Evolutionary conservation across 1,284 basidiomycete species (phyloP).

Genomic region (Rhodotorula sp.): DNA sequence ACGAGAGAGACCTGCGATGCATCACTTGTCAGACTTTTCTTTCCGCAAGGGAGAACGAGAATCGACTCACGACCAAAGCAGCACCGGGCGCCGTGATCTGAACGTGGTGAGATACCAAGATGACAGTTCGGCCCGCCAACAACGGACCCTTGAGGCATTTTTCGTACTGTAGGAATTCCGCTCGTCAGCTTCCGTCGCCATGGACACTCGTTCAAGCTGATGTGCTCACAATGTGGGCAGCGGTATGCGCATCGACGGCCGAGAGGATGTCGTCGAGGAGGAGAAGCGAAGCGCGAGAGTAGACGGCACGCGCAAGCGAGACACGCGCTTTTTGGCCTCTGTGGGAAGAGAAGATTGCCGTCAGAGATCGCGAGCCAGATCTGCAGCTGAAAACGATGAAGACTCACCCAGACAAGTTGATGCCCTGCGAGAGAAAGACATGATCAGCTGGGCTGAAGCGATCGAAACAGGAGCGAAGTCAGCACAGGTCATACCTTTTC

Average conservation of each 20-base stretch:
- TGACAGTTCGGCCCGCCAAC: constrained; percentile 71
- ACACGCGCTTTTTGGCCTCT: constrained; percentile 89
- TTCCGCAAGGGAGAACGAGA: constrained; percentile 25
- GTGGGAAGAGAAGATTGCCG: background rate
- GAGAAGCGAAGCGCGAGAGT: constrained; percentile 80
- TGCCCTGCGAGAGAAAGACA: constrained; percentile 42
- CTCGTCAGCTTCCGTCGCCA: background rate
- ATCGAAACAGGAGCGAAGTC: too few relatives aligned
- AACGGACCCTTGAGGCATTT: constrained; percentile 83
- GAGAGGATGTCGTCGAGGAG: constrained; percentile 63
- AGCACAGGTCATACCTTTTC: too few relatives aligned
- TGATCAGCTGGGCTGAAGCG: background rate
- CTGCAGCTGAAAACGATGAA: background rate
- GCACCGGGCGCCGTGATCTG: constrained; percentile 72
- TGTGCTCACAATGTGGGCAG: constrained; percentile 22
- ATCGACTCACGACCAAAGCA: constrained; percentile 55
- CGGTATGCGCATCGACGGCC: constrained; percentile 59
- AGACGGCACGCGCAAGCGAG: constrained; percentile 86
- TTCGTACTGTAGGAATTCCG: constrained; percentile 54
- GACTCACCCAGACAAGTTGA: constrained; percentile 72
- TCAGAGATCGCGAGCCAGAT: background rate
- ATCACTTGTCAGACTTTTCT: constrained; percentile 28
- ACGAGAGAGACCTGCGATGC: constrained; percentile 64
- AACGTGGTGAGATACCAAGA: constrained; percentile 89
- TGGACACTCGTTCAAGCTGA: constrained; percentile 2